Evolutionary conservation across 805 yeast genomes (phyloP), one percentile per base, ranked within the genome.

Genomic region (Candida wancherniae): DNA sequence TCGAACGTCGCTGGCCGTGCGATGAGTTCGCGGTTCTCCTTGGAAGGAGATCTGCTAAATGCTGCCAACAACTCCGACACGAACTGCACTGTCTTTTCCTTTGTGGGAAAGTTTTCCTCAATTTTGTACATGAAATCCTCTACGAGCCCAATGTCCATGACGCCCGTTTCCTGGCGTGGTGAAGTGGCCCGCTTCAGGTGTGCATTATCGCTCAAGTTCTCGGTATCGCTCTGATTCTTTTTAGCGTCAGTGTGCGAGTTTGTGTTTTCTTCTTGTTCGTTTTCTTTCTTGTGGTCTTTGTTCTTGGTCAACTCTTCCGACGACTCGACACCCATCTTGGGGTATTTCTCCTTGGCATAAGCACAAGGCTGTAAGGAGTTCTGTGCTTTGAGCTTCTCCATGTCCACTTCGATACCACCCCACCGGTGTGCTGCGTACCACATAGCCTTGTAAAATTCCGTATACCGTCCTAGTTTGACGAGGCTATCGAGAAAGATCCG

Each of bases 81-180:
- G 15, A 50, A 39, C 1, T 44, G 33, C n/a, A 48, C 37, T 4
- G 59, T 48, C 19, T 43, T 32, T 8, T 21, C 25, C 6, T 42
- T 37, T 19, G 35, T 46, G 18, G 47, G 40, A 15, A 43, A 44
- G 31, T 47, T 37, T 24, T 53, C 58, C 30, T 50, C 51, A 15
- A 61, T 45, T 36, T 56, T 59, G 44, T 47, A 57, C 24, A 65
- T 53, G 32, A 63, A 53, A 24, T 50, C 52, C 24, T 61, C 64
- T 7, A 65, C 45, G 20, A 58, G 40, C 36, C 49, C 45, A 5
- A 50, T 42, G 37, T 63, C 71, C 3, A 61, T 44, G 10, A 37
- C 31, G 15, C 24, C 20, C 10, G 26, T 8, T n/a, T n/a, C n/a
- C n/a, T n/a, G n/a, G n/a, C n/a, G n/a, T n/a, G n/a, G n/a, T n/a